Evolutionary conservation across 768 basidiomycete genomes (phyloP).

Genomic region (Russula dissimulans): DNA sequence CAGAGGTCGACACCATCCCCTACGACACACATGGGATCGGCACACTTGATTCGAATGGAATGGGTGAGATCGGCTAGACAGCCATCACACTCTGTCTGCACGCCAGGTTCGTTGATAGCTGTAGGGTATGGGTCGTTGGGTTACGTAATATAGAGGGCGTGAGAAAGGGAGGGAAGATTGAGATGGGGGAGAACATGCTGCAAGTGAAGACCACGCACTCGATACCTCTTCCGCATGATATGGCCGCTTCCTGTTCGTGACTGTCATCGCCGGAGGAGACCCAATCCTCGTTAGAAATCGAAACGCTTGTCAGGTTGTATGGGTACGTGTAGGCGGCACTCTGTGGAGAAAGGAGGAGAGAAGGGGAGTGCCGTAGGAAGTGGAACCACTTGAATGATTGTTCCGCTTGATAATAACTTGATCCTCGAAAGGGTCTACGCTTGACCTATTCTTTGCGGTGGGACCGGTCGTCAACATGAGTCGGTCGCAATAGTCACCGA

Average conservation of each 20-base stretch:
- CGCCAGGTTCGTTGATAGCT: conserved; percentile 76
- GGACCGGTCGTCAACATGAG: not conserved
- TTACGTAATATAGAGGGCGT: conserved; percentile 26
- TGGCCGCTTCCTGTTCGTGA: conserved; percentile 58
- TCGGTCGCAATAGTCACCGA: not conserved
- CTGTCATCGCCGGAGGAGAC: conserved; percentile 38
- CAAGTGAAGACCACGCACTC: conserved; percentile 33
- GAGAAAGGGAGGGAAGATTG: conserved; percentile 20
- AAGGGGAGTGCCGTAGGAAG: not conserved
- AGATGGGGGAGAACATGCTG: conserved; percentile 17
- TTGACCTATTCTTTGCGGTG: conserved; percentile 1
- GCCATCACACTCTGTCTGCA: conserved; percentile 76
- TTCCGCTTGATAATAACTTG: not conserved
- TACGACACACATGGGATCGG: conserved; percentile 64
- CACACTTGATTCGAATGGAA: conserved; percentile 95
- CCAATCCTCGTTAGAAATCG: not conserved
- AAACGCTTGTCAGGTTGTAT: not conserved
- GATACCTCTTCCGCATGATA: conserved; percentile 56
- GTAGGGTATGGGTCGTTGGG: not conserved
- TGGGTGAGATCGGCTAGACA: conserved; percentile 88
- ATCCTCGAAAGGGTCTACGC: not conserved
- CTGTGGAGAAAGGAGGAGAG: not conserved
- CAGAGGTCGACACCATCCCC: conserved; percentile 88
- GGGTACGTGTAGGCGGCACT: not conserved
- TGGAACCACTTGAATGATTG: not conserved